A percentile compares a stretch with the other conserved stretches of the same genome.
These are phyloP conservation scores for Termitomyces sp. DNA, from an alignment of 768 basidiomycete genomes.

Conservation along the genomic window DNA sequence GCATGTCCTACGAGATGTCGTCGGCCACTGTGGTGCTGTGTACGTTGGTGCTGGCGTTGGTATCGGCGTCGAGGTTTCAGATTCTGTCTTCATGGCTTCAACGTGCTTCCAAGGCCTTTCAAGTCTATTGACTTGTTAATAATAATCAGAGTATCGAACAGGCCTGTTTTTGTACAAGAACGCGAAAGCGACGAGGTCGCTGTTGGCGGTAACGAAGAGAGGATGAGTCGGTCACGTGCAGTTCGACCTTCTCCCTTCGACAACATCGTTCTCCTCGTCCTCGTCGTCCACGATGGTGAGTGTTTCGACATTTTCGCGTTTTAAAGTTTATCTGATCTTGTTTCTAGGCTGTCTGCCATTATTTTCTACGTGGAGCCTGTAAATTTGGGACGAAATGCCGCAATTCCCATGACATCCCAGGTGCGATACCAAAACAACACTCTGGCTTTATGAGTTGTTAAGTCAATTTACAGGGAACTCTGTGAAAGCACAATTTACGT, in stretches of 20 bases:
- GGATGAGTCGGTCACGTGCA: neutral
- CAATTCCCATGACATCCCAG: constrained; percentile 40
- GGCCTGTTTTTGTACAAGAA: neutral
- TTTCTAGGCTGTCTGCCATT: constrained; percentile 54
- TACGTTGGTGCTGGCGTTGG: constrained; percentile 26
- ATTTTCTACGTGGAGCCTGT: constrained; percentile 60
- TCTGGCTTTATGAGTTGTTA: neutral
- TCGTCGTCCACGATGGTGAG: constrained; percentile 14
- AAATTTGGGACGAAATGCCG: constrained; percentile 63
- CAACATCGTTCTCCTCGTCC: neutral
- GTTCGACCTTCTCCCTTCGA: neutral
- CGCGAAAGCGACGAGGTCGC: neutral
- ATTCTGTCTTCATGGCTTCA: constrained; percentile 38
- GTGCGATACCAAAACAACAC: constrained; percentile 8
- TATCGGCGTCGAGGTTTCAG: constrained; percentile 22
- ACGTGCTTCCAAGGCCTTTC: neutral
- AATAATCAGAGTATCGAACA: neutral
- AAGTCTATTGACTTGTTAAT: neutral
- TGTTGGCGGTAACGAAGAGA: neutral
- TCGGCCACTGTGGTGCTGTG: constrained; percentile 28
- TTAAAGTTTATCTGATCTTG: neutral
- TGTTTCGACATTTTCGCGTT: neutral
- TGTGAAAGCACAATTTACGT: constrained; percentile 30
- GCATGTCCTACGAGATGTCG: constrained; percentile 22
- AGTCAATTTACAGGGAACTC: constrained; percentile 5